These are phyloP conservation scores for Furculomyces boomerangus DNA, from an alignment of 371 early-diverging fungal species.

Conservation along the genomic window DNA sequence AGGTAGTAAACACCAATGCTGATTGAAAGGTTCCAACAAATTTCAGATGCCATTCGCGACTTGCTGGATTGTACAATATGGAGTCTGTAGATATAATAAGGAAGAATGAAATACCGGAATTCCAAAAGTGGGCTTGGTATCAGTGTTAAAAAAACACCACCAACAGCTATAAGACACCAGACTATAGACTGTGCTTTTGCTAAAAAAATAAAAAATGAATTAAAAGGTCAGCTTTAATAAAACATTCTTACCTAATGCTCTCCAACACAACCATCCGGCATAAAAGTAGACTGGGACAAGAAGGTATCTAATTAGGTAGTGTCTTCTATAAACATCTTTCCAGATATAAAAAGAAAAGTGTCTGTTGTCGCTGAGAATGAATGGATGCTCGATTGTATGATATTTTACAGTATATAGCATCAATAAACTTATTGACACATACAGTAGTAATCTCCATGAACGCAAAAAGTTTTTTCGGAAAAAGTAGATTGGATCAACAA, in stretches of 20 bases:
- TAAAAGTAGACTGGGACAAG: slow-evolving; percentile 47
- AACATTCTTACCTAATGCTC: slow-evolving; percentile 19
- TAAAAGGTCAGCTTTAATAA: not conserved
- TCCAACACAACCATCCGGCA: slow-evolving; percentile 24
- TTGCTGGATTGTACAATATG: slow-evolving; percentile 24
- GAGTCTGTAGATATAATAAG: slow-evolving; percentile 51
- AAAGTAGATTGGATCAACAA: slow-evolving; percentile 9
- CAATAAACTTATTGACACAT: not conserved
- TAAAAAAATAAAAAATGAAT: slow-evolving; percentile 3
- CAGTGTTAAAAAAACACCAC: slow-evolving; percentile 34
- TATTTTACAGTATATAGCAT: slow-evolving; percentile 9
- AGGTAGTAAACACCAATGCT: slow-evolving; percentile 43
- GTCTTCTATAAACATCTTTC: slow-evolving; percentile 49
- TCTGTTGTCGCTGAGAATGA: slow-evolving; percentile 84
- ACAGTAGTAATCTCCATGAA: slow-evolving; percentile 1
- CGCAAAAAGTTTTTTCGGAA: slow-evolving; percentile 4
- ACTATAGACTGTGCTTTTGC: slow-evolving; percentile 2
- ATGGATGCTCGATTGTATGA: slow-evolving; percentile 62
- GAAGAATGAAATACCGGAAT: slow-evolving; percentile 86
- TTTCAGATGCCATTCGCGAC: slow-evolving; percentile 19
- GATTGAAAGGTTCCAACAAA: slow-evolving; percentile 25
- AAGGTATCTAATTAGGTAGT: slow-evolving; percentile 34
- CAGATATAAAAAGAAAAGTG: slow-evolving; percentile 92
- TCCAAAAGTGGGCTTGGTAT: slow-evolving; percentile 87
- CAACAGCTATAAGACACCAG: slow-evolving; percentile 12